These are phyloP conservation scores for Lachnellula suecica DNA, from an alignment of 2,329 filamentous ascomycete genomes.

Conservation along the genomic window DNA sequence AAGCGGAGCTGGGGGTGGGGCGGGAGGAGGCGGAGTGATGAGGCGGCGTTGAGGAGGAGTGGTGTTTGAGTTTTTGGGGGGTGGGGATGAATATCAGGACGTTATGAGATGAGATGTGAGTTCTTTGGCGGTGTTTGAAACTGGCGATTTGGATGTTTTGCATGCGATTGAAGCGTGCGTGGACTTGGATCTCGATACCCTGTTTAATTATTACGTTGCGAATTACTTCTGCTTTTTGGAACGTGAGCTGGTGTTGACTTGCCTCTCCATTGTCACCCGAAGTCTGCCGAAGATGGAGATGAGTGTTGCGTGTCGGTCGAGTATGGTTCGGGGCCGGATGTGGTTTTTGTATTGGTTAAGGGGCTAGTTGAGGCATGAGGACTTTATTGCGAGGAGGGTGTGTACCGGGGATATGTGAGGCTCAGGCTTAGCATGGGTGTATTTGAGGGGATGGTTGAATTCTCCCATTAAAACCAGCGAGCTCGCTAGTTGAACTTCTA, in stretches of 20 bases:
- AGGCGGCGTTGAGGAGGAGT: slow-evolving; percentile 20
- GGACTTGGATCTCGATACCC: neutral
- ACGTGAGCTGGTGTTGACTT: too few relatives aligned
- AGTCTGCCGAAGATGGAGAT: too few relatives aligned
- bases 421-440: slow-evolving; percentile 63
- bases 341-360: slow-evolving; percentile 20
- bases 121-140: neutral
- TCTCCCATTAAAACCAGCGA: too few relatives aligned
- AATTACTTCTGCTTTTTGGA: too few relatives aligned
- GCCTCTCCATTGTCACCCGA: too few relatives aligned
- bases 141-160: neutral
- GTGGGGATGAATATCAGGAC: neutral
- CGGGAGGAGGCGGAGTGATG: slow-evolving; percentile 19
- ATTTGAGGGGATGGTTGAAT: too few relatives aligned
- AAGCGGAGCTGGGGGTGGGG: slow-evolving; percentile 1
- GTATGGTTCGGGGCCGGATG: slow-evolving; percentile 71
- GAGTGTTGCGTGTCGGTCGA: slow-evolving; percentile 73
- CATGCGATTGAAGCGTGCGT: neutral
- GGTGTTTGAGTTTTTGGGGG: slow-evolving; percentile 14
- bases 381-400: slow-evolving; percentile 59
- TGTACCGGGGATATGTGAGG: slow-evolving; percentile 57
- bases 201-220: neutral
- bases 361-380: slow-evolving; percentile 16
- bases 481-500: too few relatives aligned
- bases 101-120: neutral